These are phyloP conservation scores for Brassica juncea DNA, from an alignment of 345 rosid genomes.

Conservation along the genomic window DNA sequence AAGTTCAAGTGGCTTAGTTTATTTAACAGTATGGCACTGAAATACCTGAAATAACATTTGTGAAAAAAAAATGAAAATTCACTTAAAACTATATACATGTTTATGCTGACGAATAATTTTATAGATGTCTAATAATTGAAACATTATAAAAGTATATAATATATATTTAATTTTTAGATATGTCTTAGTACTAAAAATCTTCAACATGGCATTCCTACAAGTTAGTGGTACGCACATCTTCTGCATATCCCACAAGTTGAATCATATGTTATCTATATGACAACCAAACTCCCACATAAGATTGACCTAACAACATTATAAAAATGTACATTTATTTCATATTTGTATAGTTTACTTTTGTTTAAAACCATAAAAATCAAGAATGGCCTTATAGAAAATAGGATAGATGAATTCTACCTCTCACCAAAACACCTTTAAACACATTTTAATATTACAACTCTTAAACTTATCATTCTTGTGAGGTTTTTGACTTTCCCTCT, in stretches of 20 bases:
- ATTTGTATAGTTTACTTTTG: neutral
- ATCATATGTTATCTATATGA: slow-evolving; percentile 26
- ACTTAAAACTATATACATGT: neutral
- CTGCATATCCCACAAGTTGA: slow-evolving; percentile 10
- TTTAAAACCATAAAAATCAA: neutral
- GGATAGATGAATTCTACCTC: neutral
- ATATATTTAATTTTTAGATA: neutral
- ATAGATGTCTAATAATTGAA: neutral
- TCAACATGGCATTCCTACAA: neutral
- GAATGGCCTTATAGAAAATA: neutral
- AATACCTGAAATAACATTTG: neutral
- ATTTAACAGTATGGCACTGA: neutral
- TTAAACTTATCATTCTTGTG: slow-evolving; percentile 1
- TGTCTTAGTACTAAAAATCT: neutral
- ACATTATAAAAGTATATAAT: neutral
- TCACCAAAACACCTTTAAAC: slow-evolving; percentile 27
- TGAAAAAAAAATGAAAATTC: neutral
- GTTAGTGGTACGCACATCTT: slow-evolving; percentile 29
- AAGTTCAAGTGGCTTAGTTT: neutral
- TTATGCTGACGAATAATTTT: neutral
- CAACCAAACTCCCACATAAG: slow-evolving; percentile 41
- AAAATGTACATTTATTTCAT: neutral
- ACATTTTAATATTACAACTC: slow-evolving; percentile 6
- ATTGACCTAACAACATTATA: slow-evolving; percentile 31
- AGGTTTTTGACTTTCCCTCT: slow-evolving; percentile 24